Percentiles rank a stretch among this genome's conserved stretches.
Conservation (phyloP, 2,329 filamentous ascomycete genomes). For the Aspergillus sergii region DNA sequence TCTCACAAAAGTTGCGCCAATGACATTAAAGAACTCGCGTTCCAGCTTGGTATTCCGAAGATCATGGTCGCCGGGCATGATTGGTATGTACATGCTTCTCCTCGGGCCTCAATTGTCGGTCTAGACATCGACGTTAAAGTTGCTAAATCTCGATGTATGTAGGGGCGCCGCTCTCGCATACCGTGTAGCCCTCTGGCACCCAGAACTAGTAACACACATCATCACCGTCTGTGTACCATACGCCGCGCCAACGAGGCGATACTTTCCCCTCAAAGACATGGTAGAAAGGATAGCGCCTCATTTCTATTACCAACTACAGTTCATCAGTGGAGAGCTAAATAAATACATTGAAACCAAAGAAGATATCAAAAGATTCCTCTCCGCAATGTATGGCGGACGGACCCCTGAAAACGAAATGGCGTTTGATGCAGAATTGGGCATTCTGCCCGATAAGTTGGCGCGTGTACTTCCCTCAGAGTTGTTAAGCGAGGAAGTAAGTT, state of each 20-base stretch:
- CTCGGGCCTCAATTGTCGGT: not conserved
- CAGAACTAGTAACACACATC: slow-evolving; percentile 70
- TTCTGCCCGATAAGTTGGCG: slow-evolving; percentile 65
- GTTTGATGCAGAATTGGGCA: slow-evolving; percentile 64
- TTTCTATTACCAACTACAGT: slow-evolving; percentile 83
- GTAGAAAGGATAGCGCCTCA: slow-evolving; percentile 63
- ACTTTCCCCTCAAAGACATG: slow-evolving; percentile 60
- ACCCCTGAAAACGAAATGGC: slow-evolving; percentile 58
- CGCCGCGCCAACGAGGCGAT: slow-evolving; percentile 55
- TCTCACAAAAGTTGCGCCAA: slow-evolving; percentile 70
- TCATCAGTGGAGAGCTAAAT: slow-evolving; percentile 70
- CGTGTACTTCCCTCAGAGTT: slow-evolving; percentile 60
- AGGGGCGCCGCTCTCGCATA: slow-evolving; percentile 78
- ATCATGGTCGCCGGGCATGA: slow-evolving; percentile 91
- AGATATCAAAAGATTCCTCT: slow-evolving; percentile 70
- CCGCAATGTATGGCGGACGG: slow-evolving; percentile 68
- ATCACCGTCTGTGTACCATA: slow-evolving; percentile 84
- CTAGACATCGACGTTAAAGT: not conserved
- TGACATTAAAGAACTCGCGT: slow-evolving; percentile 74
- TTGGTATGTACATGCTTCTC: slow-evolving; percentile 54
- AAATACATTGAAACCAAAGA: slow-evolving; percentile 58
- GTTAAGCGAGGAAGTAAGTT: slow-evolving; percentile 60
- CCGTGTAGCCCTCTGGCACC: slow-evolving; percentile 73
- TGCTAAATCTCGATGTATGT: not conserved
- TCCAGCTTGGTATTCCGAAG: slow-evolving; percentile 54